Percentiles rank a stretch among this genome's conserved stretches.
These are phyloP conservation scores for Luzula sylvatica DNA, from an alignment of 176 grass and related monocot genomes.

Conservation along the genomic window DNA sequence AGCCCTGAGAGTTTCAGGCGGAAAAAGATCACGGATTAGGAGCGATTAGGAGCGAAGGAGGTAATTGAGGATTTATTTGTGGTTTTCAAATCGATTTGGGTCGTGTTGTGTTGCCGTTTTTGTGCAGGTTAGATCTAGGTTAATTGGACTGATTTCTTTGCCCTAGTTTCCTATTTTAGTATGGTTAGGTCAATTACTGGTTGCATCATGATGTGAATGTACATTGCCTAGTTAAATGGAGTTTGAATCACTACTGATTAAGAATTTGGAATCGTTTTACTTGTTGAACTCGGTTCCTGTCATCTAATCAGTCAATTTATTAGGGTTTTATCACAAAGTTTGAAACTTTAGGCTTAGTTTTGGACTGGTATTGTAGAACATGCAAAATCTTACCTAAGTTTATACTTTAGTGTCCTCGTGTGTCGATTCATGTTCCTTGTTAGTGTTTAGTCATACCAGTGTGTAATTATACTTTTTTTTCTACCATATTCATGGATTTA, in stretches of 20 bases:
- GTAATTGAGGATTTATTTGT: background rate
- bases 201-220: background rate
- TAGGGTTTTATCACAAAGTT: background rate
- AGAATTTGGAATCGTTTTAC: no score
- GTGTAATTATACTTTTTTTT: no score
- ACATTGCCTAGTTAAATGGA: background rate
- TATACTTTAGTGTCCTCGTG: no score
- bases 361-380: no score
- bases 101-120: background rate
- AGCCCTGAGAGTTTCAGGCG: background rate
- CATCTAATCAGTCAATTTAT: background rate
- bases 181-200: background rate
- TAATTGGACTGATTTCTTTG: background rate
- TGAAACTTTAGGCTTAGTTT: background rate
- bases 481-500: no score
- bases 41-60: background rate
- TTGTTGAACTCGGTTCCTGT: background rate
- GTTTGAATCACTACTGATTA: background rate
- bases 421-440: no score
- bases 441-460: no score
- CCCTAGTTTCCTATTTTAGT: constrained; percentile 1
- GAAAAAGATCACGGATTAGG: background rate
- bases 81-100: background rate
- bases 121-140: background rate
- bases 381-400: no score